Conservation (phyloP, 1,139 yeast species). For the Suhomyces chickasaworum region DNA sequence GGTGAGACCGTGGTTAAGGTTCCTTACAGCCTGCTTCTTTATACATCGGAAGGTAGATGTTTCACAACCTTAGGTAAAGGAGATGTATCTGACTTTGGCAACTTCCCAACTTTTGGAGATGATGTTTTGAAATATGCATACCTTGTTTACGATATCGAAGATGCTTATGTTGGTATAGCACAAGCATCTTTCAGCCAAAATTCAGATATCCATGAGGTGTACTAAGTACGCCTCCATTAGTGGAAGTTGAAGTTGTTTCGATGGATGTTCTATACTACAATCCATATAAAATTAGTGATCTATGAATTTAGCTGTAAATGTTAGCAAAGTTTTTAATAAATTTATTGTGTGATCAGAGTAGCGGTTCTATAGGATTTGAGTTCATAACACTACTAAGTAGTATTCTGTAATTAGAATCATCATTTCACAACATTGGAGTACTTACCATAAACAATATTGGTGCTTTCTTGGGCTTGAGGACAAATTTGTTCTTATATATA, state of each 20-base stretch:
- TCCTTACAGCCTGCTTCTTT: conserved; percentile 5
- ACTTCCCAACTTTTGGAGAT: conserved; percentile 20
- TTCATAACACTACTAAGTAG: conserved; percentile 15
- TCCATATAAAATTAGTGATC: too few relatives aligned
- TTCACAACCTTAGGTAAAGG: neutral
- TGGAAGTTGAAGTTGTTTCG: too few relatives aligned
- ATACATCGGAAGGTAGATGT: neutral
- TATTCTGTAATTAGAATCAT: conserved; percentile 21
- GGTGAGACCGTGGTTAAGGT: conserved; percentile 6
- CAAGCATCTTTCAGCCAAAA: conserved; percentile 19
- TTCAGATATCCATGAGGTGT: conserved; percentile 12
- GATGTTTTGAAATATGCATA: conserved; percentile 26
- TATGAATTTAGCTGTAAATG: neutral
- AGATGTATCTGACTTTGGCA: neutral
- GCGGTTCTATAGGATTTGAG: conserved; percentile 26
- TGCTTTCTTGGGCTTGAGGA: too few relatives aligned
- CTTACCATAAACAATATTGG: neutral
- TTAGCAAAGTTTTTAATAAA: conserved; percentile 2
- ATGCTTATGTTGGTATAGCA: conserved; percentile 22
- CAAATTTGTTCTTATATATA: neutral
- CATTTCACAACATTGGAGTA: conserved; percentile 13
- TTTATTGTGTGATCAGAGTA: conserved; percentile 21
- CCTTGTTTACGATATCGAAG: conserved; percentile 25
- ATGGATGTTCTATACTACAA: too few relatives aligned
- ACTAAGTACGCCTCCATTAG: neutral